These are phyloP conservation scores for Sugiyamaella floridensis DNA, from an alignment of 805 yeast species.

Conservation along the genomic window DNA sequence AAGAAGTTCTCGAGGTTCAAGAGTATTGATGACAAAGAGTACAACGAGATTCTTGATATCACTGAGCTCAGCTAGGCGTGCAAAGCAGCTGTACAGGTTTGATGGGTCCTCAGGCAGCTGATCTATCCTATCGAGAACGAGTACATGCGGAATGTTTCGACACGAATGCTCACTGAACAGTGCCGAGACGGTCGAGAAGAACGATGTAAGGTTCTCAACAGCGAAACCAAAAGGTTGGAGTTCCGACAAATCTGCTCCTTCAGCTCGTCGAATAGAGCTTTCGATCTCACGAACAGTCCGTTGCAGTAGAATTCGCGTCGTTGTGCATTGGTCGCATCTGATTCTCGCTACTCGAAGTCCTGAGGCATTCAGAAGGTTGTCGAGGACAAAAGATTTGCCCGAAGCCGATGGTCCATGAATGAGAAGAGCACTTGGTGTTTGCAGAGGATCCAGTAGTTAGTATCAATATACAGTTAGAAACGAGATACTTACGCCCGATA, in stretches of 20 bases:
- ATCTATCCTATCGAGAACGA: constrained; percentile 48
- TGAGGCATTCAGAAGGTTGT: constrained; percentile 27
- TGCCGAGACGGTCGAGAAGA: constrained; percentile 34
- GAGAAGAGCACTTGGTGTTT: constrained; percentile 33
- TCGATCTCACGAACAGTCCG: constrained; percentile 32
- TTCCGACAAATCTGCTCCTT: constrained; percentile 3
- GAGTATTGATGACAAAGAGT: constrained; percentile 38
- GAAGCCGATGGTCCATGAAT: constrained; percentile 45
- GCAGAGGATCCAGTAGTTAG: constrained; percentile 4
- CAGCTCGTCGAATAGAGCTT: not conserved
- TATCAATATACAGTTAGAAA: not conserved
- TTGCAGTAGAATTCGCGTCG: constrained; percentile 42
- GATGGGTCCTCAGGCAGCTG: constrained; percentile 38
- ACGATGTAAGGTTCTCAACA: constrained; percentile 40
- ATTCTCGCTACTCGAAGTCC: constrained; percentile 33
- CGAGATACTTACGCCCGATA: constrained; percentile 13
- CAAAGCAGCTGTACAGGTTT: constrained; percentile 37
- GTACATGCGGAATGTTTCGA: constrained; percentile 35
- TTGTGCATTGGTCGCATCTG: constrained; percentile 43
- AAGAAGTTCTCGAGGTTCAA: constrained; percentile 38
- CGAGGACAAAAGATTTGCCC: constrained; percentile 41
- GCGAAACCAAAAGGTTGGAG: constrained; percentile 21
- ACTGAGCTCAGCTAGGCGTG: constrained; percentile 38
- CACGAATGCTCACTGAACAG: constrained; percentile 31
- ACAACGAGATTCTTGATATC: constrained; percentile 34